Base-by-base conservation (phyloP, 345 rosid genomes). In the Psidium guajava region DNA sequence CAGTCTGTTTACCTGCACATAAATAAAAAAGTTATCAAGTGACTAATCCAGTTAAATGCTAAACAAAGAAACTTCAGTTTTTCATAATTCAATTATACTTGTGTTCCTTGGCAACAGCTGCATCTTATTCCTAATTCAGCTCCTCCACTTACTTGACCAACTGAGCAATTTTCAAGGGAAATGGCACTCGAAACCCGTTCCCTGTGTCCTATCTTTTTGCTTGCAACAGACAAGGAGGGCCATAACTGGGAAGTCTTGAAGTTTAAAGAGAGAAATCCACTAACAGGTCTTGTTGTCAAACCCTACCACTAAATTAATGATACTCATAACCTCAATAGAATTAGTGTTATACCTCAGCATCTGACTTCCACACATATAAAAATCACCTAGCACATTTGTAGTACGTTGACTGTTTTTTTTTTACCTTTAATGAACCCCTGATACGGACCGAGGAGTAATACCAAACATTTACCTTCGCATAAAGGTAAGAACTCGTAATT, bases 1-100 rank as follows among this genome's bases (percentile, higher is more conserved):
- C 87, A 97, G 87, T 89, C 93, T 93, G 88, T 87, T 93, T 84
- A 93, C 98, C 99, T 97, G 93, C 89, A 91, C 77, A 40, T 16
- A 36, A 69, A 24, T 16, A 53, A 53, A 53, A 53, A 53, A 16
- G 21, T 53, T 53, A 53, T 18, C 21, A 6, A 69, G 80, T 36
- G 80, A 69, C 40, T 69, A 64, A 69, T 69, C 80, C 47, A 69
- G 12, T 69, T 36, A 9, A 16, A 69, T 18, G 47, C 47, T 2
- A 36, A 36, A 69, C 80, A 36, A 36, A 69, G 80, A 69, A 61
- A 36, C 80, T 69, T 69, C 47, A 69, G 47, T 69, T 36, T 69
- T 36, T 21, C 44, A 36, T 36, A 18, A 69, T 36, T 36, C 47
- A 32, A 36, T 69, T 42, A 69, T 9, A 69, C 47, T 36, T 25